Conservation (phyloP, 306 rosid genomes). For the Gastrolobium villosum region DNA sequence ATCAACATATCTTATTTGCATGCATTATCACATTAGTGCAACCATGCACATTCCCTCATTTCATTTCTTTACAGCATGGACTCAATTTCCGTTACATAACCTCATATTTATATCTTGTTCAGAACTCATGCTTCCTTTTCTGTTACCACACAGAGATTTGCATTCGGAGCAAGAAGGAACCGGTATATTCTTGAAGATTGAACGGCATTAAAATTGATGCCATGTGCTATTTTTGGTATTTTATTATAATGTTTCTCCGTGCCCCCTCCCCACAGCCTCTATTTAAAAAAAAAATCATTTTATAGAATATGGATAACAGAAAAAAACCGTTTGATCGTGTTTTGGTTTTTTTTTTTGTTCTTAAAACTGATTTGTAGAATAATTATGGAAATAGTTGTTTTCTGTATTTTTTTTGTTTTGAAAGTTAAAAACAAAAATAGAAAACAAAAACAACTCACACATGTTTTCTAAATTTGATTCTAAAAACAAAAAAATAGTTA, state of each 20-base stretch:
- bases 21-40: constrained; percentile 23
- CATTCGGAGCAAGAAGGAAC: constrained; percentile 98
- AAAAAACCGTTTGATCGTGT: no score
- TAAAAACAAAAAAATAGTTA: no score
- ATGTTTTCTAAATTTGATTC: no score
- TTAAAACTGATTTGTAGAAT: no score
- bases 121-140: constrained; percentile 34
- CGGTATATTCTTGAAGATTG: constrained; percentile 80
- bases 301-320: no score
- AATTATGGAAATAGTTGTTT: no score
- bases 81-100: not conserved
- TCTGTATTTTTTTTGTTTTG: no score
- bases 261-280: not conserved
- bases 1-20: constrained; percentile 6
- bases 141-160: constrained; percentile 71
- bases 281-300: not conserved
- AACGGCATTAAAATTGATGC: constrained; percentile 39
- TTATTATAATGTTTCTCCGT: not conserved
- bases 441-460: no score
- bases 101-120: constrained; percentile 27
- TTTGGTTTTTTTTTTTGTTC: no score
- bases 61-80: not conserved
- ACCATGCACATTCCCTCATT: not conserved
- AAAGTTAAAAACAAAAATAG: no score
- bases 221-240: constrained; percentile 23